Base-by-base conservation (phyloP, 2,329 filamentous ascomycete genomes). In the Huntiella savannae region DNA sequence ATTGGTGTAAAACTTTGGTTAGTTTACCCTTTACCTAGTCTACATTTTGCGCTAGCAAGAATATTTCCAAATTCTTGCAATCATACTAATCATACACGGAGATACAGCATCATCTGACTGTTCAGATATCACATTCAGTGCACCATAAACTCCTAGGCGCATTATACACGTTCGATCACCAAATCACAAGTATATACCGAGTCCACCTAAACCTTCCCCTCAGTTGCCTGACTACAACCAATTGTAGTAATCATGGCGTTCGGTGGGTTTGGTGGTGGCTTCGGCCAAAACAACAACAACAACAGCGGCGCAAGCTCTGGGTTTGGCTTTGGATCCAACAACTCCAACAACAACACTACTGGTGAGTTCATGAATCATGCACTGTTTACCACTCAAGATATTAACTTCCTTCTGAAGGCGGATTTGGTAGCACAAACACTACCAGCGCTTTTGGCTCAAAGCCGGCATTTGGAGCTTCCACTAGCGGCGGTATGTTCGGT, bases 391-490 rank as follows among this genome's bases (percentile, higher is more conserved):
- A 40, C 17, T 40, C 15, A 19, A 6, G 6, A 17, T 17, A 28
- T 13, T 8, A 41, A 36, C 12, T 16, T 36, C 12, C 4, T 36
- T 10, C 12, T 36, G 2, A n/a, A 50, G 54, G 50, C 5, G 50
- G 36, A 16, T 40, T 50, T n/a, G 39, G 45, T 15, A 37, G 40
- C 16, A 46, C 61, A 12, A 61, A 59, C 46, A 54, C 58, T 7
- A 48, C 51, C 17, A 56, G 58, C 39, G 60, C 57, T 39, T 66
- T 66, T 49, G 63, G 63, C 17, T 51, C 46, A 45, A 66, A 76
- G 56, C 67, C 73, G 36, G 63, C 70, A 8, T 75, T 75, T 54
- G 72, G 73, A 40, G 57, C 65, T 34, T 56, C 65, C n/a, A 54
- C 61, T 6, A 61, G 64, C 12, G 62, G 63, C 34, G 58, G 71